phyloP scores from a whole-genome alignment of 2,329 filamentous ascomycete species.

The Ophiocordyceps camponoti-floridani region DNA sequence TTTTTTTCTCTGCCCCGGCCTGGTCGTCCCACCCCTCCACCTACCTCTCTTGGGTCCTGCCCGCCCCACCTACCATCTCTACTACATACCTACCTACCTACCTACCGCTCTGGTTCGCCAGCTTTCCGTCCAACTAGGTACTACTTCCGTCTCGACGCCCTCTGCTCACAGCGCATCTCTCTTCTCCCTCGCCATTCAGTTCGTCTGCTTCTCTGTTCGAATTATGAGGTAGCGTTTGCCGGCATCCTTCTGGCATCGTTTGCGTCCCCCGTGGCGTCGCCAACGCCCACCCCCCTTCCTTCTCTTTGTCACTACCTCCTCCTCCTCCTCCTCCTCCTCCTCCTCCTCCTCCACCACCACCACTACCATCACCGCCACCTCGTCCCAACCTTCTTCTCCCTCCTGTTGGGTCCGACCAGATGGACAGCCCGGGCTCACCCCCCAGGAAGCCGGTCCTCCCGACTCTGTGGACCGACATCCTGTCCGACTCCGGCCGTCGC shows the following conservation, averaged over 20 bases:
- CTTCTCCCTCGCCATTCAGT: not conserved
- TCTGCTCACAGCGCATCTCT: not conserved
- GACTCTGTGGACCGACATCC: conserved; percentile 19
- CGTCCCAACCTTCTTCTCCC: not conserved
- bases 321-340: not conserved
- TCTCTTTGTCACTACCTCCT: not conserved
- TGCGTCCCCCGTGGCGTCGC: not conserved
- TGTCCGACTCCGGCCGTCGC: conserved; percentile 22
- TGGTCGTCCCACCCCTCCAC: no score
- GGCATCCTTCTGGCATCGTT: conserved; percentile 11
- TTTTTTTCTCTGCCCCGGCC: not conserved
- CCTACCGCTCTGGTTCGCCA: no score
- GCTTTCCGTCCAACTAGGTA: no score
- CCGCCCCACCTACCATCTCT: not conserved
- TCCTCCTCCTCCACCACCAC: not conserved
- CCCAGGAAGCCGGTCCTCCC: conserved; percentile 23
- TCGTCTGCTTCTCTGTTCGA: no score
- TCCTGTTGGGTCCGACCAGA: no score
- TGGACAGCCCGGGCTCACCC: conserved; percentile 17
- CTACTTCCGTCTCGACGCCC: not conserved
- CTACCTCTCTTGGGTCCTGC: not conserved
- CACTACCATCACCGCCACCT: not conserved
- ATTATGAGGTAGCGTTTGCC: conserved; percentile 18
- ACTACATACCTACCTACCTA: no score
- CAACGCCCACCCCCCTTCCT: not conserved